Base-by-base conservation (phyloP, 345 rosid species). In the Salix viminalis region DNA sequence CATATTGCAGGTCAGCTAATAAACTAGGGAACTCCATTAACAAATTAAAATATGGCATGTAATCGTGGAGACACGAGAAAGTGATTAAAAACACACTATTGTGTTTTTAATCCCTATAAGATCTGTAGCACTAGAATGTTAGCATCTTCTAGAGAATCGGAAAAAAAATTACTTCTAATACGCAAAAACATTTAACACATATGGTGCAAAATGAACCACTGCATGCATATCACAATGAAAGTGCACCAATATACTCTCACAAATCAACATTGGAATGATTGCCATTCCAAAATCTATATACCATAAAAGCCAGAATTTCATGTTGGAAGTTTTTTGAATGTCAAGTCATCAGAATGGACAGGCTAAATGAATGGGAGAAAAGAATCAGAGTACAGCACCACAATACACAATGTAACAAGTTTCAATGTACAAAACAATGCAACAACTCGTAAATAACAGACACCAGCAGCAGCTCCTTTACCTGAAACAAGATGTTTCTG, bases 401-500 rank as follows among this genome's bases (percentile, higher is more conserved):
- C 62, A 23, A 9, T 4, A 14, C 21, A 7, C 16, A 10, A 16
- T 44, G 26, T 19, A 14, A 42, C 11, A 26, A 64, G 52, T 18
- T 34, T 28, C n/a, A 18, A 9, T 21, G 48, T 4, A 65, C 16
- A 67, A 36, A 34, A 37, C 39, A 69, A 70, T 61, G 15, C 14
- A 37, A 41, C 2, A 41, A 73, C 18, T 41, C 30, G 62, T 24
- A 77, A 56, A 71, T 32, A 14, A 52, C 60, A 64, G 15, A 52
- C 60, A 64, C 34, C 37, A 13, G 65, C 67, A 67, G 67, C 66
- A 5, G 34, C 73, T 39, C 61, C 70, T 46, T 61, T 82, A 88
- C 94, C 94, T 82, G 87, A 77, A 75, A 70, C 21, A 36, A 73
- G 60, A 65, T 42, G 60, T 16, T 64, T 69, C 37, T 37, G 68